These are phyloP conservation scores for Trichoderma reesei DNA, from an alignment of 495 filamentous ascomycete genomes.

Conservation along the genomic window DNA sequence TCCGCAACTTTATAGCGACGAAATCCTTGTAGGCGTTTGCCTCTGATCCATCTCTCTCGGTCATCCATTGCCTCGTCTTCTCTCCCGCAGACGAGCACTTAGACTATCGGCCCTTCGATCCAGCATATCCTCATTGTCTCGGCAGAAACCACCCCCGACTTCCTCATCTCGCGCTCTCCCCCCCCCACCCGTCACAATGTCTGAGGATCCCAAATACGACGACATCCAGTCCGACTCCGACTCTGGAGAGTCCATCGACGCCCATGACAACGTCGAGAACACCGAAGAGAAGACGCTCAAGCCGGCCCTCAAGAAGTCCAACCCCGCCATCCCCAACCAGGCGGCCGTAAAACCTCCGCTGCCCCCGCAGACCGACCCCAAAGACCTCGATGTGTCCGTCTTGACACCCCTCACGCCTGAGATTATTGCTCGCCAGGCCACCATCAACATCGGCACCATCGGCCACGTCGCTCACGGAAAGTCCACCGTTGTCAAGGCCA, in stretches of 20 bases:
- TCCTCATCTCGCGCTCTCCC: not conserved
- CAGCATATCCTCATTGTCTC: not conserved
- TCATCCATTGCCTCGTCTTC: not conserved
- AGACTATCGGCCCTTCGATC: not conserved
- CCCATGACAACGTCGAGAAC: conserved; percentile 25
- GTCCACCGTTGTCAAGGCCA: conserved; percentile 96
- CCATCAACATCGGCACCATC: conserved; percentile 98
- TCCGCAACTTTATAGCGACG: conserved; percentile 5
- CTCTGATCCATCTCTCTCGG: not conserved
- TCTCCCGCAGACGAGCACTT: not conserved
- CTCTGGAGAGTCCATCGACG: conserved; percentile 35
- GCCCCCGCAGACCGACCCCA: conserved; percentile 84
- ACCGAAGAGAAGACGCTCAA: conserved; percentile 32
- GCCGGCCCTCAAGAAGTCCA: conserved; percentile 38
- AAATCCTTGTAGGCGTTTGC: not conserved
- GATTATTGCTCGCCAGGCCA: conserved; percentile 93
- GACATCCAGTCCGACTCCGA: conserved; percentile 39
- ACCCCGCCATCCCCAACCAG: conserved; percentile 25
- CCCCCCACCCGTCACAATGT: conserved; percentile 22
- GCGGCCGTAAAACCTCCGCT: conserved; percentile 44
- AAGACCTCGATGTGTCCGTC: conserved; percentile 65
- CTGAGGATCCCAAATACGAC: conserved; percentile 36
- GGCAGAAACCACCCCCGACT: not conserved
- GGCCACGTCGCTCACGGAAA: conserved; percentile 98
- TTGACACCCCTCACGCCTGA: conserved; percentile 85